phyloP scores from a whole-genome alignment of 2,329 filamentous ascomycete species.

The Harringtonia aguacate region DNA sequence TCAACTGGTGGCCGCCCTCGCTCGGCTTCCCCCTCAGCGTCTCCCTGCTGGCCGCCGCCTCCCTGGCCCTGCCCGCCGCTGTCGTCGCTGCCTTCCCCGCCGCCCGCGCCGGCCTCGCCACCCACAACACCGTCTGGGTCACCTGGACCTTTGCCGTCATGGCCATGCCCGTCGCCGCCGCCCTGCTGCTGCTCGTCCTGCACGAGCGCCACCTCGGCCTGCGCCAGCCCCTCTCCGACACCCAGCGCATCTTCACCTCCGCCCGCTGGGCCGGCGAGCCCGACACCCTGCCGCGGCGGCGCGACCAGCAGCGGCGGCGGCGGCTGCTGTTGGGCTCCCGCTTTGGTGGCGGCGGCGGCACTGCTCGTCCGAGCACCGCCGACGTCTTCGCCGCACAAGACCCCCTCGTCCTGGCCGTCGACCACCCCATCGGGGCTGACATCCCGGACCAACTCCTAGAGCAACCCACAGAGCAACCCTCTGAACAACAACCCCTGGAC shows the following conservation, averaged over 20 bases:
- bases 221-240: slow-evolving; percentile 51
- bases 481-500: no score
- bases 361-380: no score
- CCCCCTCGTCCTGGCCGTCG: no score
- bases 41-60: slow-evolving; percentile 48
- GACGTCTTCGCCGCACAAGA: no score
- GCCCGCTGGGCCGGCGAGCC: slow-evolving; percentile 55
- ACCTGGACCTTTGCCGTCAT: slow-evolving; percentile 61
- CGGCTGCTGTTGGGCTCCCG: not conserved
- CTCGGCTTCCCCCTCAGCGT: slow-evolving; percentile 56
- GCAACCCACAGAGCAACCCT: no score
- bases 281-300: slow-evolving; percentile 28
- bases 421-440: no score
- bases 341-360: slow-evolving; percentile 4
- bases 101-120: slow-evolving; percentile 37
- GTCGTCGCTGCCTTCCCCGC: slow-evolving; percentile 42
- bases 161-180: slow-evolving; percentile 57
- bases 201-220: slow-evolving; percentile 53
- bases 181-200: slow-evolving; percentile 51
- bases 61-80: slow-evolving; percentile 47
- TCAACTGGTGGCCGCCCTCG: slow-evolving; percentile 60
- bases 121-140: slow-evolving; percentile 58
- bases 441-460: no score
- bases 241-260: slow-evolving; percentile 55
- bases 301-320: slow-evolving; percentile 27